Evolutionary conservation across 2,329 filamentous ascomycete genomes (phyloP), one percentile per base, ranked within the genome.

Genomic region (Rasamsonia emersonii): DNA sequence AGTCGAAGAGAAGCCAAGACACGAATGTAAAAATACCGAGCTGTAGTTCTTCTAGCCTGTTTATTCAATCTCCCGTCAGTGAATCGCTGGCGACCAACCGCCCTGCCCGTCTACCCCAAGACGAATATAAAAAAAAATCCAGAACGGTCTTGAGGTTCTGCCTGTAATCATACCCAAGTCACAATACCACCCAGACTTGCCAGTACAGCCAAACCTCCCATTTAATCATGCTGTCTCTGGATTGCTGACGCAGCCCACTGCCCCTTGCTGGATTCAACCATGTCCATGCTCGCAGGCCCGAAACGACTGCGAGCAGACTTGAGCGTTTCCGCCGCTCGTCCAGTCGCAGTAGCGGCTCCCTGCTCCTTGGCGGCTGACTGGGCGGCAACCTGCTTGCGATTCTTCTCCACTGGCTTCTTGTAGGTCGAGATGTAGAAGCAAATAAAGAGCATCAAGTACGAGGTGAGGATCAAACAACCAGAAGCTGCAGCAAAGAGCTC

Each of bases 381-480:
- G 79, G 31, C 15, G 7, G 21, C n/a, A 2, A 27, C 9, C 8
- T 16, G 16, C 26, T 41, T 38, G 9, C 32, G 38, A 19, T 20
- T 10, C 10, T 37, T 31, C 4, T 13, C 42, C 11, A 18, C 38
- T 13, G 69, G 74, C 68, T 83, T 85, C 55, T 71, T 73, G 58
- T 94, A 94, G 29, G 86, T 94, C 43, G 85, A 83, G 46, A 89
- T 71, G 72, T 94, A 94, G 76, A 94, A 94, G 26, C 79, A 84
- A 65, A 94, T 89, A 76, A 94, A 94, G 45, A 94, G 82, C 41
- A 94, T 72, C 35, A 94, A 75, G 74, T 94, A 94, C 21, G 83
- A 89, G 62, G 76, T 85, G 55, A 94, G 68, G 50, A 91, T 91
- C 46, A 73, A 81, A 46, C 93, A 88, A 42, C 86, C 86, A 30